Conservation (phyloP, 768 basidiomycete genomes). For the Lentinula lateritia region DNA sequence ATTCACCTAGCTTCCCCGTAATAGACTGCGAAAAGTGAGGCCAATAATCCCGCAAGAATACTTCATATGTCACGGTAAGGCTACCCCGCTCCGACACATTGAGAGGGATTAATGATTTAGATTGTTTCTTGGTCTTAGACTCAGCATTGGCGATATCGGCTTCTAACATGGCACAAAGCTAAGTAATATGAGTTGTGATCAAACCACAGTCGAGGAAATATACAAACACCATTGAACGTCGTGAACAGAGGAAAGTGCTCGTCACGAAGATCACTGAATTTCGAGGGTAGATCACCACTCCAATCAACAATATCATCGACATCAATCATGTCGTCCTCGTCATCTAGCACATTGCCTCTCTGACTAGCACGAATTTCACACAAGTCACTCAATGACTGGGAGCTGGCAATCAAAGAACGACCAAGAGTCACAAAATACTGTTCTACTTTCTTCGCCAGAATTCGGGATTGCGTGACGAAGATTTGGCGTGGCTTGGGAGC, state of each 20-base stretch:
- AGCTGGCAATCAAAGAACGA: conserved; percentile 33
- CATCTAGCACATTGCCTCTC: conserved; percentile 3
- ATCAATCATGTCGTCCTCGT: conserved; percentile 26
- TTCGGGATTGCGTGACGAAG: conserved; percentile 66
- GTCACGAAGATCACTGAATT: conserved; percentile 52
- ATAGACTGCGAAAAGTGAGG: conserved; percentile 46
- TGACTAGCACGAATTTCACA: conserved; percentile 17
- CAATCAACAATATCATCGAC: conserved; percentile 36
- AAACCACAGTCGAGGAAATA: neutral
- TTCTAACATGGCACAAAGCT: conserved; percentile 48
- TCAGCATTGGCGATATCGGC: conserved; percentile 27
- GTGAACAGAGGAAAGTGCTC: conserved; percentile 66
- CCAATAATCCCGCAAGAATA: conserved; percentile 54
- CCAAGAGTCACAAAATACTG: conserved; percentile 55
- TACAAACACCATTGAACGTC: conserved; percentile 54
- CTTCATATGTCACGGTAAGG: conserved; percentile 35
- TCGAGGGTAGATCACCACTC: conserved; percentile 40
- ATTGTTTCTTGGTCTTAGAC: neutral
- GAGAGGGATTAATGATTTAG: neutral
- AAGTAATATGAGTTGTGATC: neutral
- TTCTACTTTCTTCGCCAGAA: conserved; percentile 65
- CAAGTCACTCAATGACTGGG: conserved; percentile 33
- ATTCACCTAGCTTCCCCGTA: conserved; percentile 47
- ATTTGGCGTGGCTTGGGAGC: conserved; percentile 55
- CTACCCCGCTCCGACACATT: conserved; percentile 7